phyloP scores from a whole-genome alignment of 371 early-diverging fungal genomes.

The Capillidium heterosporum region DNA sequence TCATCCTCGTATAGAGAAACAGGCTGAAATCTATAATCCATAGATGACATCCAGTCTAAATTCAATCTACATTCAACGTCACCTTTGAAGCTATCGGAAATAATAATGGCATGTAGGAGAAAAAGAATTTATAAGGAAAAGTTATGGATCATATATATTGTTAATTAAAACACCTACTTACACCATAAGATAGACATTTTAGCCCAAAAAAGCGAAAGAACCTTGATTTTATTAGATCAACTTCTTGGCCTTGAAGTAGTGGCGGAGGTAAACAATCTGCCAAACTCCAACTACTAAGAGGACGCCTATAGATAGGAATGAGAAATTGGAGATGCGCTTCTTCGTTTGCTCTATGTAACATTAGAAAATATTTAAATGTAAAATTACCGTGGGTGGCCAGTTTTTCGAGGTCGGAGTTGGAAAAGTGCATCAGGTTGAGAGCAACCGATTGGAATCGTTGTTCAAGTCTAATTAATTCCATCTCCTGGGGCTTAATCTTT shows the following conservation, averaged over 20 bases:
- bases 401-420: neutral
- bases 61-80: too few species aligned
- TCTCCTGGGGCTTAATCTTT: constrained; percentile 4
- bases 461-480: neutral
- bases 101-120: too few species aligned
- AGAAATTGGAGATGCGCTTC: neutral
- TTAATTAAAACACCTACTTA: too few species aligned
- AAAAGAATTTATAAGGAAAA: too few species aligned
- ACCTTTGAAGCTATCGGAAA: too few species aligned
- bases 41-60: too few species aligned
- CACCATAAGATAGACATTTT: too few species aligned
- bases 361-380: neutral
- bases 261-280: constrained; percentile 3
- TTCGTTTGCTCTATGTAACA: constrained; percentile 1
- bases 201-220: too few species aligned
- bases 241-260: constrained; percentile 5
- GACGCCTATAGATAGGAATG: neutral
- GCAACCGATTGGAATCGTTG: neutral
- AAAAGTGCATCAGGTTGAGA: neutral
- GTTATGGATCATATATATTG: too few species aligned
- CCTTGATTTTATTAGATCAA: constrained; percentile 6
- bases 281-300: constrained; percentile 2
- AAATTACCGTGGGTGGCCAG: constrained; percentile 1
- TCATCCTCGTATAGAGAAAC: too few species aligned
- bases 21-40: too few species aligned